These are phyloP conservation scores for Pichia cabralensis DNA, from an alignment of 805 yeast genomes.

Conservation along the genomic window DNA sequence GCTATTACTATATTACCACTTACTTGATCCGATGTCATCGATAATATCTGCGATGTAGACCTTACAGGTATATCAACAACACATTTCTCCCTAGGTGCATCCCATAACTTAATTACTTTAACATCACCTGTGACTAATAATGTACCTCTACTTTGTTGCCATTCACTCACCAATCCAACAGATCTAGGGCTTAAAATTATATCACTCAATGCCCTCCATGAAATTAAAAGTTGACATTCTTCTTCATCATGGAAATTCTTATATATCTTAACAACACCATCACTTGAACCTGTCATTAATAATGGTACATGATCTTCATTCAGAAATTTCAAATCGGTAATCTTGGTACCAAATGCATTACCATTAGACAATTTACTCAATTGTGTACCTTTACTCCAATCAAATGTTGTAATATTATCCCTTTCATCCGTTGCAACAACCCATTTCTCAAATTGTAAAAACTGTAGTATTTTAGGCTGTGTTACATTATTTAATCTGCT, in stretches of 20 bases:
- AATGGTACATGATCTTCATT: slow-evolving; percentile 91
- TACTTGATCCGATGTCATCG: slow-evolving; percentile 89
- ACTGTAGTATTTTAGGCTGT: slow-evolving; percentile 69
- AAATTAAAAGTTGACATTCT: slow-evolving; percentile 55
- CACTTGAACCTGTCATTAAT: slow-evolving; percentile 80
- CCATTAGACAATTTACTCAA: slow-evolving; percentile 69
- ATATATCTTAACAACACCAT: slow-evolving; percentile 86
- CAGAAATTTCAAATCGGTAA: slow-evolving; percentile 75
- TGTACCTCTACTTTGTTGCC: slow-evolving; percentile 96
- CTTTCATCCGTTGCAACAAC: slow-evolving; percentile 73
- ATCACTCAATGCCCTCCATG: slow-evolving; percentile 93
- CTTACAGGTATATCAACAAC: slow-evolving; percentile 84
- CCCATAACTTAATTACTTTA: slow-evolving; percentile 87
- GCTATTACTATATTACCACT: slow-evolving; percentile 85
- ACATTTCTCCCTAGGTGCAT: slow-evolving; percentile 88
- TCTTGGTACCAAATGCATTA: slow-evolving; percentile 79
- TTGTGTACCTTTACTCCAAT: slow-evolving; percentile 59
- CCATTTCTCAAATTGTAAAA: slow-evolving; percentile 86
- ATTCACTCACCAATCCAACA: slow-evolving; percentile 78
- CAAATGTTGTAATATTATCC: slow-evolving; percentile 78
- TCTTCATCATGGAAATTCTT: slow-evolving; percentile 56
- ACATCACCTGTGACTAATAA: slow-evolving; percentile 91
- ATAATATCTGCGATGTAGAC: slow-evolving; percentile 78
- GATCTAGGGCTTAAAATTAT: slow-evolving; percentile 70
- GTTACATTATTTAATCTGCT: slow-evolving; percentile 59